Evolutionary conservation across 768 basidiomycete species (phyloP).

Genomic region (Boletellus emodensis): DNA sequence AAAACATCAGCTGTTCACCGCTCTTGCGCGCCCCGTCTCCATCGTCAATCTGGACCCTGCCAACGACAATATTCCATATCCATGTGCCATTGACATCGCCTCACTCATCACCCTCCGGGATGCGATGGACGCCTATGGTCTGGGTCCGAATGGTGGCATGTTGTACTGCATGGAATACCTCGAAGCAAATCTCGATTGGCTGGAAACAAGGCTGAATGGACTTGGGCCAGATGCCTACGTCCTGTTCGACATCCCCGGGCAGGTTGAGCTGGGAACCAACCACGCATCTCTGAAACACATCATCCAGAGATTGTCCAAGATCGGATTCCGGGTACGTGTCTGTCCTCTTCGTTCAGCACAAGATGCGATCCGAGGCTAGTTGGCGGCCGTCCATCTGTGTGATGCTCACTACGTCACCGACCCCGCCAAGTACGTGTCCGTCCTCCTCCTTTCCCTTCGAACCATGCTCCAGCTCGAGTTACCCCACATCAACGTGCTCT

Average conservation of each 20-base stretch:
- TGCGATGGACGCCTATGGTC: conserved; percentile 75
- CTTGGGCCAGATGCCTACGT: conserved; percentile 77
- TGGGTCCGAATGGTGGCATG: conserved; percentile 97
- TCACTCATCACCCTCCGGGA: conserved; percentile 83
- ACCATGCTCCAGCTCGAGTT: conserved; percentile 98
- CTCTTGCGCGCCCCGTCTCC: conserved; percentile 79
- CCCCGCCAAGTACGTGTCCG: conserved; percentile 89
- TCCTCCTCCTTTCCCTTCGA: conserved; percentile 85
- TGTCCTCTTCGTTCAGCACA: background rate
- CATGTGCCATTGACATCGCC: conserved; percentile 82
- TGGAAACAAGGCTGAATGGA: conserved; percentile 62
- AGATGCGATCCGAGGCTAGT: conserved; percentile 39
- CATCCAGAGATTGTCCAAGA: conserved; percentile 63
- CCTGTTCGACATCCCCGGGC: conserved; percentile 93
- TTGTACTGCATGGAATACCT: conserved; percentile 96
- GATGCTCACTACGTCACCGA: conserved; percentile 98
- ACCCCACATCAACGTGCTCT: conserved; percentile 97
- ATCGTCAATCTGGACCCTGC: conserved; percentile 97
- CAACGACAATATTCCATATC: conserved; percentile 85
- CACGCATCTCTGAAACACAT: conserved; percentile 86
- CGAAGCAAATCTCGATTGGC: conserved; percentile 90
- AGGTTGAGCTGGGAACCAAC: conserved; percentile 96
- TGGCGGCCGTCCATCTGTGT: conserved; percentile 92
- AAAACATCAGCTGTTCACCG: conserved; percentile 85
- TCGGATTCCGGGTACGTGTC: conserved; percentile 77